Percentiles rank a stretch among this genome's conserved stretches.
These are phyloP conservation scores for Phaeosphaeria sp. DNA, from an alignment of 2,329 filamentous ascomycete species.

Conservation along the genomic window DNA sequence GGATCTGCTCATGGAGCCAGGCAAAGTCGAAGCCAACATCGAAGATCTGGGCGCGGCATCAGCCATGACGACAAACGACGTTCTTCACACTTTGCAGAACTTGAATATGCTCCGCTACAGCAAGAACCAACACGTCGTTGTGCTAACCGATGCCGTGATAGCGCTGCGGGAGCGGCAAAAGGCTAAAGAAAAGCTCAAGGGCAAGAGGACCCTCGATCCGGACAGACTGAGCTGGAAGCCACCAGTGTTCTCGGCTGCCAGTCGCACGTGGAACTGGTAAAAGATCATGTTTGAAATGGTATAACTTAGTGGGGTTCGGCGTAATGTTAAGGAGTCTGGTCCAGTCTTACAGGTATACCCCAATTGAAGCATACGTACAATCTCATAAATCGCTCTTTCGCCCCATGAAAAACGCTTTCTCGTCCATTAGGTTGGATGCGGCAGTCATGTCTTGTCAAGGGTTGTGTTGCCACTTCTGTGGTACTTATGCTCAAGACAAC, in stretches of 20 bases:
- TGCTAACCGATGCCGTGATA: slow-evolving; percentile 84
- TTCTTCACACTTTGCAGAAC: slow-evolving; percentile 92
- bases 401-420: not conserved
- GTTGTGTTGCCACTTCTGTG: not conserved
- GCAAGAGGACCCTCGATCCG: slow-evolving; percentile 77
- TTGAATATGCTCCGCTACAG: slow-evolving; percentile 95
- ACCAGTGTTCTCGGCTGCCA: slow-evolving; percentile 88
- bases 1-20: slow-evolving; percentile 73
- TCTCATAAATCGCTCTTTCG: not conserved
- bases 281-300: not conserved
- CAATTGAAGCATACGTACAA: slow-evolving; percentile 1
- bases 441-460: not conserved
- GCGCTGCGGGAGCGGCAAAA: slow-evolving; percentile 72
- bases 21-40: slow-evolving; percentile 77
- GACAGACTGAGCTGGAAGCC: slow-evolving; percentile 91
- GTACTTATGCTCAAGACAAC: not conserved
- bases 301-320: not conserved
- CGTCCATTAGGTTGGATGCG: not conserved
- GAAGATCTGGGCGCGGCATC: slow-evolving; percentile 80
- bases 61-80: slow-evolving; percentile 97
- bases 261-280: slow-evolving; percentile 94
- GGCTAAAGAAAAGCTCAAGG: slow-evolving; percentile 81
- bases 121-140: slow-evolving; percentile 95
- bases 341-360: not conserved
- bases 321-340: not conserved